Evolutionary conservation across 2,329 filamentous ascomycete species (phyloP).

Genomic region (Clonostachys rhizophaga): DNA sequence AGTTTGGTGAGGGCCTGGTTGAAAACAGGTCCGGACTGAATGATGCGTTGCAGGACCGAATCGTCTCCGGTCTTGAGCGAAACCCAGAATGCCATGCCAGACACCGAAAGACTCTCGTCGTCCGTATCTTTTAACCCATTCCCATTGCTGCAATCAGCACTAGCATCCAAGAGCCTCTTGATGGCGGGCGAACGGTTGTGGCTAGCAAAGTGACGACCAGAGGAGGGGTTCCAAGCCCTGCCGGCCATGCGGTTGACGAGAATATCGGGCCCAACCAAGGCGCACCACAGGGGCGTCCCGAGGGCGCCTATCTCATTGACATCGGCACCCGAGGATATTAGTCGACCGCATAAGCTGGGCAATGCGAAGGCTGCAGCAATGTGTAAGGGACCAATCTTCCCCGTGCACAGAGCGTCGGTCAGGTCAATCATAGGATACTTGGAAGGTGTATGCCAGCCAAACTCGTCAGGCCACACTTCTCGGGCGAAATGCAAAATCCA

Average conservation of each 20-base stretch:
- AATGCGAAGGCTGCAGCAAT: slow-evolving; percentile 25
- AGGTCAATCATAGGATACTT: slow-evolving; percentile 16
- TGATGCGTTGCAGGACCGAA: slow-evolving; percentile 12
- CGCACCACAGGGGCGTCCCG: slow-evolving; percentile 25
- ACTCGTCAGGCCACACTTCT: slow-evolving; percentile 15
- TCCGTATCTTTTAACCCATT: not conserved
- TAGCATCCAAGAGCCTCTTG: slow-evolving; percentile 11
- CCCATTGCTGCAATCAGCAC: slow-evolving; percentile 9
- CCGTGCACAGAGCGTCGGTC: slow-evolving; percentile 18
- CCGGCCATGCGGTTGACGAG: slow-evolving; percentile 8
- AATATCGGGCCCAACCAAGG: slow-evolving; percentile 21
- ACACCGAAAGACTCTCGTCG: slow-evolving; percentile 9
- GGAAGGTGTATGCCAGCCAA: slow-evolving; percentile 11
- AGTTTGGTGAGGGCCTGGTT: slow-evolving; percentile 10
- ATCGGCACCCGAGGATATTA: slow-evolving; percentile 12
- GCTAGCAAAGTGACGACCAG: not conserved
- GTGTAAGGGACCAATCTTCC: slow-evolving; percentile 21
- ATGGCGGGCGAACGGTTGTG: slow-evolving; percentile 10
- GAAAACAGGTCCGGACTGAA: slow-evolving; percentile 7
- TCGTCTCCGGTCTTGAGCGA: slow-evolving; percentile 13
- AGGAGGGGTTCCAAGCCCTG: slow-evolving; percentile 4
- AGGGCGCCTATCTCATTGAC: slow-evolving; percentile 12
- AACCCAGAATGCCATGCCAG: slow-evolving; percentile 16
- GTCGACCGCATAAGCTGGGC: slow-evolving; percentile 15
- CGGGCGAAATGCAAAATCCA: slow-evolving; percentile 27